phyloP scores from a whole-genome alignment of 2,329 filamentous ascomycete species.

The Fusarium sp. region DNA sequence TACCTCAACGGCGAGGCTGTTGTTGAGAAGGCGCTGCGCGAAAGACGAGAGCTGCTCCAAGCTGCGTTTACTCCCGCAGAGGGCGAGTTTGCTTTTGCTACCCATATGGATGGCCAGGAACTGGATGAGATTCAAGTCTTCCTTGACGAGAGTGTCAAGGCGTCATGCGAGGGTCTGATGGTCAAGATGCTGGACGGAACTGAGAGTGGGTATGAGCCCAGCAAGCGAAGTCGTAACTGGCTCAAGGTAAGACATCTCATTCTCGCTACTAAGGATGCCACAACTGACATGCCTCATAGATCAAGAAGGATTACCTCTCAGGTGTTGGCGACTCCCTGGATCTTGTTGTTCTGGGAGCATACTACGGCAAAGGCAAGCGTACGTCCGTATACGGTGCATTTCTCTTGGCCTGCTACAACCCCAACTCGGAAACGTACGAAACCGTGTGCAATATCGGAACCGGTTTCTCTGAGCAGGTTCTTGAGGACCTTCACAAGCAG shows the following conservation, averaged over 20 bases:
- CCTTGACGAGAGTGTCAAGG: conserved; percentile 93
- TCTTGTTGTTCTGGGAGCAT: conserved; percentile 93
- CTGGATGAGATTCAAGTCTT: conserved; percentile 93
- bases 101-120: conserved; percentile 84
- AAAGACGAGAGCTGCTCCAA: conserved; percentile 80
- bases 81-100: conserved; percentile 92
- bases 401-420: conserved; percentile 92
- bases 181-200: conserved; percentile 97
- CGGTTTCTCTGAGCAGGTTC: conserved; percentile 91
- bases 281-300: conserved; percentile 56
- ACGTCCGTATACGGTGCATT: conserved; percentile 97
- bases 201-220: conserved; percentile 95
- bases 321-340: conserved; percentile 96
- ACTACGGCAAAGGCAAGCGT: conserved; percentile 93
- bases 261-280: conserved; percentile 63
- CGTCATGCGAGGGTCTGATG: conserved; percentile 97
- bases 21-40: conserved; percentile 85
- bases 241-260: conserved; percentile 72
- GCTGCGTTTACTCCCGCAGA: conserved; percentile 79
- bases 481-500: conserved; percentile 83
- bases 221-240: conserved; percentile 96
- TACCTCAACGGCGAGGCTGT: conserved; percentile 92
- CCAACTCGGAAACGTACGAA: conserved; percentile 82
- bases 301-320: conserved; percentile 97
- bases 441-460: conserved; percentile 99